phyloP scores from a whole-genome alignment of 2,329 filamentous ascomycete species.

The Cryphonectria japonica region DNA sequence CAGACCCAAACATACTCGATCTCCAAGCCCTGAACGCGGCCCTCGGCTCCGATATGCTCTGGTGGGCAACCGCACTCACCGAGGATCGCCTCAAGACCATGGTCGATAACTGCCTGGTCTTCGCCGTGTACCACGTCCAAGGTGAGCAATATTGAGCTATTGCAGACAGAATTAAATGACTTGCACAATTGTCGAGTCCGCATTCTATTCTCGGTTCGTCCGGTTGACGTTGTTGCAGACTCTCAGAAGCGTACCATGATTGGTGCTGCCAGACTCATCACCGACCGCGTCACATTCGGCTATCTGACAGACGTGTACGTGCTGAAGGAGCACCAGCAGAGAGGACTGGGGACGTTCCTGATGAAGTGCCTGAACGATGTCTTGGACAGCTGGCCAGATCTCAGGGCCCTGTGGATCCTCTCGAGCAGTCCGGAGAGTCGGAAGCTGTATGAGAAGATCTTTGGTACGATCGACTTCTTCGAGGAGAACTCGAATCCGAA shows the following conservation, averaged over 20 bases:
- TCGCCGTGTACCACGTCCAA: slow-evolving; percentile 55
- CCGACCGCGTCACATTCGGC: slow-evolving; percentile 69
- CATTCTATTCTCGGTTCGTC: not conserved
- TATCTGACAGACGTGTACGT: slow-evolving; percentile 74
- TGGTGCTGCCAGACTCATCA: slow-evolving; percentile 67
- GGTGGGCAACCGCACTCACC: slow-evolving; percentile 62
- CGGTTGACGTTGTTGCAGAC: not conserved
- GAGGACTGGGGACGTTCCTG: slow-evolving; percentile 68
- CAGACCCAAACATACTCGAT: slow-evolving; percentile 60
- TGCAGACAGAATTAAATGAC: slow-evolving; percentile 20
- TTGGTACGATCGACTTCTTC: slow-evolving; percentile 44
- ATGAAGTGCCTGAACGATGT: slow-evolving; percentile 63
- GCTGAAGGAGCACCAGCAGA: slow-evolving; percentile 59
- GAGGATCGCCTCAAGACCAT: slow-evolving; percentile 53
- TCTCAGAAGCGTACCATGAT: slow-evolving; percentile 40
- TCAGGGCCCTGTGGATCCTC: slow-evolving; percentile 63
- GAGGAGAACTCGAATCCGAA: slow-evolving; percentile 13
- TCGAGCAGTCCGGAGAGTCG: slow-evolving; percentile 42
- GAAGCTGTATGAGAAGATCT: slow-evolving; percentile 52
- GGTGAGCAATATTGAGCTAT: slow-evolving; percentile 20
- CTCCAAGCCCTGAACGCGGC: slow-evolving; percentile 57
- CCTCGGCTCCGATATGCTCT: slow-evolving; percentile 60
- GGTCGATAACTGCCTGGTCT: slow-evolving; percentile 61
- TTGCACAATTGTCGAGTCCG: not conserved
- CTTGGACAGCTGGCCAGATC: slow-evolving; percentile 57